Base-by-base conservation (phyloP, 108 stramenopile species). In the Cylindrotheca closterium region DNA sequence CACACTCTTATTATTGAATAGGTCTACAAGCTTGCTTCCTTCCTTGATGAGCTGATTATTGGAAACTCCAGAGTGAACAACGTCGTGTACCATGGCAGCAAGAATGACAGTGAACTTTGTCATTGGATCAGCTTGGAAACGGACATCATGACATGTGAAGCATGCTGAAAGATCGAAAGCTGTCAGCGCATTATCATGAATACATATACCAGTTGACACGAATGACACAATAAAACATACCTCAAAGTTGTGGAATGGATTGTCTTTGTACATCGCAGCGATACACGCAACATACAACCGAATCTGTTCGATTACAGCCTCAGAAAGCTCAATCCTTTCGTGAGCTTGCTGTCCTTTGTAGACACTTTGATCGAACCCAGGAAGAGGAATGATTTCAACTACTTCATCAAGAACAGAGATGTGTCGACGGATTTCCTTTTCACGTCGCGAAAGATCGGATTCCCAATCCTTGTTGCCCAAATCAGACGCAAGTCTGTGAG, bases 1-100 rank as follows among this genome's bases (percentile, higher is more conserved):
- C 2, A 79, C 63, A 30, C 68, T 70, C 33, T 71, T 68, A 37
- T 64, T 62, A 17, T 68, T 55, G 57, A 64, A 78, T 28, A 55
- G n/a, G 1, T 31, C 27, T 4, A 63, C 74, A 2, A 80, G 7
- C 19, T 65, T 51, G 26, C 47, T 42, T 8, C 67, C 30, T 37
- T 84, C 79, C 49, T 78, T 77, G 53, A 74, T 66, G 23, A 84
- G 65, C 37, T 68, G 73, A 5, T 62, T 51, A 55, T 84, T 84
- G 12, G 77, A 50, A 23, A 84, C 67, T 19, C 83, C 83, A 26
- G 67, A 47, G 56, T 85, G 84, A 47, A 81, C 84, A 25, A 78
- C 77, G 63, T 85, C 84, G 56, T 85, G 84, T 19, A 85, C 66
- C 24, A 85, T 62, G 22, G 84, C 80, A 1, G 80, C 65, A 30